Conservation (phyloP, 257 asterid genomes). For the Nicotiana sylvestris region DNA sequence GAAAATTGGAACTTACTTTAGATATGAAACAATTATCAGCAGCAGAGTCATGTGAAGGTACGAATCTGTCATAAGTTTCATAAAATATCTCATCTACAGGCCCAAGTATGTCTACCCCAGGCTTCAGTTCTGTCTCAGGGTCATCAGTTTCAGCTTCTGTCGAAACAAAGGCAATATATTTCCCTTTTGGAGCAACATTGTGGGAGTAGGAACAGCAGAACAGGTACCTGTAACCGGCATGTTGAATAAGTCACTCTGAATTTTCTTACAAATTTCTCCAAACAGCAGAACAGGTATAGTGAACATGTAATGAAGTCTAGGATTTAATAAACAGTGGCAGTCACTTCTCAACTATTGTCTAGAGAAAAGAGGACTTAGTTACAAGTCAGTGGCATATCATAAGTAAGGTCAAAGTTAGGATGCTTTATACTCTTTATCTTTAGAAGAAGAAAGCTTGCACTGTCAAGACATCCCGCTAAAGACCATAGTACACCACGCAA, state of each 20-base stretch:
- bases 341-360: conserved; percentile 4
- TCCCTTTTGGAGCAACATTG: conserved; percentile 91
- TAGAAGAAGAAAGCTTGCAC: neutral
- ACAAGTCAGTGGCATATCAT: neutral
- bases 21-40: conserved; percentile 73
- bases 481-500: neutral
- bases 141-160: conserved; percentile 89
- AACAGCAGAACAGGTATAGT: neutral
- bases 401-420: neutral
- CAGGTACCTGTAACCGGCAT: conserved; percentile 54
- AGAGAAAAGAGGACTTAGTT: neutral
- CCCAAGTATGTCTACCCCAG: conserved; percentile 89
- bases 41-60: conserved; percentile 48
- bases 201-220: conserved; percentile 96
- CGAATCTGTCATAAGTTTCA: conserved; percentile 77
- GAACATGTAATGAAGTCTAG: neutral
- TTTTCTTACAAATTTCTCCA: neutral
- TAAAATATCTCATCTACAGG: conserved; percentile 85
- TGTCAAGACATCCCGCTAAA: neutral
- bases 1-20: conserved; percentile 33
- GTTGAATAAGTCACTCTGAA: neutral
- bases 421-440: neutral
- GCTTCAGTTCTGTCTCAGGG: conserved; percentile 86
- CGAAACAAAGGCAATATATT: conserved; percentile 75
- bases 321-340: neutral